Evolutionary conservation across 352 stramenopile species (phyloP), one percentile per base, ranked within the genome.

Genomic region (Albugo candida): DNA sequence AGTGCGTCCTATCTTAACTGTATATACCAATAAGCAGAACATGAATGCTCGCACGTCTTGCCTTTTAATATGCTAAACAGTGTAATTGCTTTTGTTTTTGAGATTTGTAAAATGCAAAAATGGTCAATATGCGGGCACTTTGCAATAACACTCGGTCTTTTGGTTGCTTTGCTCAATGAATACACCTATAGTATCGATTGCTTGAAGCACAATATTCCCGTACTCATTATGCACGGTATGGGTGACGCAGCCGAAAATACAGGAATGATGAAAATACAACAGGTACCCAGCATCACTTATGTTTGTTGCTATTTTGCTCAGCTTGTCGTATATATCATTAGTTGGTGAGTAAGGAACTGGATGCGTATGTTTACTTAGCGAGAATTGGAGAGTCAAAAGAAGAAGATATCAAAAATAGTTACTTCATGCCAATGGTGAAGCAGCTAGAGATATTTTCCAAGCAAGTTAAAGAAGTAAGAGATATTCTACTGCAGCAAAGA

Each of bases 221-320:
- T 92, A 1, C 73, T 94, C 13, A 41, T 93, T 20, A 93, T 94
- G 59, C 87, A 97, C 53, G 89, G 89, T 12, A 97, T 97, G 85
- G 89, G 85, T n/a, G 89, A 97, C 48, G 83, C 77, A 12, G 93
- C 83, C 36, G 79, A 76, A 6, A 95, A 97, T 54, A 48, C 61
- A 13, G 89, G 87, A 16, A 96, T 97, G 83, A 48, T 63, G 45
- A 53, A 55, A 6, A 87, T 96, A 39, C 70, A 78, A 37, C 73
- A 83, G 51, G 77, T 86, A 59, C 34, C 17, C 38, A 3, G 3
- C 38, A 43, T 24, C 8, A 43, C 20, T 43, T 3, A 3, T 43
- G 3, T 10, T 8, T 24, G 3, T 43, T 43, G 17, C 38, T 24
- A 14, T 41, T 14, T 39, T 5, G 10, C 8, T 4, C 38, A 51